Base-by-base conservation (phyloP, 805 yeast genomes). In the Scheffersomyces lignosus region DNA sequence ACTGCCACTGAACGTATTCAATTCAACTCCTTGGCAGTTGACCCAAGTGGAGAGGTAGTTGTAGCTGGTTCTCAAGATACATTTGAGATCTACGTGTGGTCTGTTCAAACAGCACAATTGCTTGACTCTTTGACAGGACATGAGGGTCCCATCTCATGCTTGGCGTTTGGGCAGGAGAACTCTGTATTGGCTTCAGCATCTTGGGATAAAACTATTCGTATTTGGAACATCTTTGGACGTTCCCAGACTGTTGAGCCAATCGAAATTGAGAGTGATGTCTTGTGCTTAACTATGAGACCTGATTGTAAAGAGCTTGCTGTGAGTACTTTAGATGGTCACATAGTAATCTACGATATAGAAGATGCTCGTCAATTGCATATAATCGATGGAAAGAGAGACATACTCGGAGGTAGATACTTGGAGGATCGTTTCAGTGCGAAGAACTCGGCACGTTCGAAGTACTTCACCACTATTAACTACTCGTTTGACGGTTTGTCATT, bases 1-100 rank as follows among this genome's bases (percentile, higher is more conserved):
- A 89, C 98, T 0, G 93, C 97, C 0, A 80, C 96, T 3, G 83
- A 82, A 47, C 74, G 98, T 51, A 70, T 90, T 18, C 96, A 89
- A 56, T 93, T 91, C 62, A 82, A 81, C 34, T 78, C 88, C 36
- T 65, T 93, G 42, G 98, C 98, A 0, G 96, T 89, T 29, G 99
- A 93, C 60, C 96, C 98, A 18, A 84, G 95, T 54, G 99, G 98
- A 22, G 99, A 93, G 62, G 82, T 93, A 34, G 93, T 93, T 2
- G 89, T 93, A 54, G 99, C 97, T 3, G 96, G 96, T 2, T 86
- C 96, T 3, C 71, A 81, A 29, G 96, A 90, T 55, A 84, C 83
- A 44, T 93, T 82, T 62, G 96, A 87, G 40, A 86, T 93, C 41
- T 90, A 86, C 55, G 88, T 93, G 23, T 93, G 99, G 99, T 87